Evolutionary conservation across 148 eudicot species (phyloP).

Genomic region (Amaranthus hypochondriacus): DNA sequence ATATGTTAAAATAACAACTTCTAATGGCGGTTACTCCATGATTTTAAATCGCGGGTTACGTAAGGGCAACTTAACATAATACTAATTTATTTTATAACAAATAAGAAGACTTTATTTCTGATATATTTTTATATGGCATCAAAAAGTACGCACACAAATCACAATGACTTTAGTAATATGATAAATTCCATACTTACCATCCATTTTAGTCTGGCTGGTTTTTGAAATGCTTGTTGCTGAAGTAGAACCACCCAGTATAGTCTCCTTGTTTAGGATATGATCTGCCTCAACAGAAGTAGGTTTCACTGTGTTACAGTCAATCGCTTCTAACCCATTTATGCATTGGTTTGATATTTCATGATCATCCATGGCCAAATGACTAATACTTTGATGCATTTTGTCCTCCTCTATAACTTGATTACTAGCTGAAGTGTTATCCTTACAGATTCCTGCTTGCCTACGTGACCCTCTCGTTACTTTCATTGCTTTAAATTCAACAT

Average conservation of each 20-base stretch:
- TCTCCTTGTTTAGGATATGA: neutral
- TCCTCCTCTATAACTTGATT: conserved; percentile 2
- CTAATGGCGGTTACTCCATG: no score
- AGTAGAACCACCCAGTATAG: neutral
- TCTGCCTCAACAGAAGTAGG: neutral
- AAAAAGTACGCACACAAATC: neutral
- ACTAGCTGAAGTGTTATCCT: neutral
- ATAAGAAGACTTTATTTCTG: no score
- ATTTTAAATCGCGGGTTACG: no score
- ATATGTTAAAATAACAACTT: no score
- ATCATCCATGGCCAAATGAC: no score
- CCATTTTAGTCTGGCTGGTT: neutral
- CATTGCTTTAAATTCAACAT: neutral
- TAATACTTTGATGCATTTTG: neutral
- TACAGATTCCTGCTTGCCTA: conserved; percentile 13
- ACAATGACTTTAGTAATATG: neutral
- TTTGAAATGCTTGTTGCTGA: neutral
- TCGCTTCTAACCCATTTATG: neutral
- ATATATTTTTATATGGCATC: neutral
- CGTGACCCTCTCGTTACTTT: conserved; percentile 5
- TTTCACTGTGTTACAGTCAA: neutral
- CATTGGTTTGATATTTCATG: neutral
- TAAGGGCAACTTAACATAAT: no score
- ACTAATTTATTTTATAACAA: no score
- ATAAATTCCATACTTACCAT: conserved; percentile 10